Evolutionary conservation across 192 early-diverging fungal genomes (phyloP), one percentile per base, ranked within the genome.

Genomic region (Coemansia sp.): DNA sequence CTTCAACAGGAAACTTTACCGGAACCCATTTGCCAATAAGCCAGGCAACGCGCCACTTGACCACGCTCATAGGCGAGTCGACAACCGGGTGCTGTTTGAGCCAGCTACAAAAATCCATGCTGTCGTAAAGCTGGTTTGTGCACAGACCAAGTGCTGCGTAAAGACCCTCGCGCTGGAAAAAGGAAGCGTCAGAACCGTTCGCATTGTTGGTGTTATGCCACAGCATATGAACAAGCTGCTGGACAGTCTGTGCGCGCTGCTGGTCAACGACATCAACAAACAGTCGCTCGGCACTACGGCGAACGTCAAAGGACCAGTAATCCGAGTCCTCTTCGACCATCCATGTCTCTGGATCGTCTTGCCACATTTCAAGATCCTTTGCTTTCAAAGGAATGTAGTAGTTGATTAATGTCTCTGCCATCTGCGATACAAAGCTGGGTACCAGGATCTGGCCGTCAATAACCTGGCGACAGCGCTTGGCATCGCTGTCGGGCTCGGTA

Each of bases 261-360:
- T 89, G 88, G 17, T 85, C 83, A 25, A 95, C 79, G 16, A 97
- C 60, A 65, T 91, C 89, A 71, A 90, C 89, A 58, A 95, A 88
- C 2, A 91, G 81, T 48, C 89, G 92, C 77, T 95, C 92, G 3
- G 93, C 88, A 66, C 93, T 93, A 8, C 88, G 83, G 83, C 93
- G 79, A 42, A 64, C 71, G 60, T 89, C 88, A 75, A 89, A 94
- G 68, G 87, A 89, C 90, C 92, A 95, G 60, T 91, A 89, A 72
- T 95, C 93, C 29, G 89, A 83, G 51, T 93, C 92, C 29, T 92
- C 88, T 22, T 90, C 89, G 30, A 84, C 80, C 16, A 91, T 72
- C 88, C 90, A 97, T 2, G 81, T 86, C 76, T 97, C 96, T 5
- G 96, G 92, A 66, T 89, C 89, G 6, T 90, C 87, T 48, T 91